phyloP scores from a whole-genome alignment of 2,329 filamentous ascomycete genomes.

The Aspergillus sp. region DNA sequence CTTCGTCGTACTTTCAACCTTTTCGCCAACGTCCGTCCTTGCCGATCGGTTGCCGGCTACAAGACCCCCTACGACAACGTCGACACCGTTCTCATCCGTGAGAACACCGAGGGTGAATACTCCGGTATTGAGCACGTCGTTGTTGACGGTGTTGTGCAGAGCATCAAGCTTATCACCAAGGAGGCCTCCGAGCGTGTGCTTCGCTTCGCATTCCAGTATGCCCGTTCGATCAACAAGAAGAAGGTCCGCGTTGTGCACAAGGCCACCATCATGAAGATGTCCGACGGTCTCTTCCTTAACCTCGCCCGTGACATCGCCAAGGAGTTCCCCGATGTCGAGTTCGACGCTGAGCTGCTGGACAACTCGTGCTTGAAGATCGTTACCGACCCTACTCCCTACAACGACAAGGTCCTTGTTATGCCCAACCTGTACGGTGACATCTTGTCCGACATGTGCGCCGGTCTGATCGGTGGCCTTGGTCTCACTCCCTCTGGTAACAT shows the following conservation, averaged over 20 bases:
- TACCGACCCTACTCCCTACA: slow-evolving; percentile 92
- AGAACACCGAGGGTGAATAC: slow-evolving; percentile 99
- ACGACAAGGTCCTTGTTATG: slow-evolving; percentile 97
- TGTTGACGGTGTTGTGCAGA: slow-evolving; percentile 95
- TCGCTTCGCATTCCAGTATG: slow-evolving; percentile 97
- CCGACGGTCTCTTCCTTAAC: slow-evolving; percentile 93
- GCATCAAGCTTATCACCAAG: slow-evolving; percentile 98
- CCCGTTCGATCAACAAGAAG: slow-evolving; percentile 83
- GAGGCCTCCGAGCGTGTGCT: slow-evolving; percentile 94
- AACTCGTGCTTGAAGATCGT: slow-evolving; percentile 99
- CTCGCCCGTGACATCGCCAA: slow-evolving; percentile 81
- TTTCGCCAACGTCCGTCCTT: slow-evolving; percentile 97
- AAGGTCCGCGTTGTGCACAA: slow-evolving; percentile 99
- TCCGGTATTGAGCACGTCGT: slow-evolving; percentile 98
- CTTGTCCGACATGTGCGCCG: slow-evolving; percentile 98
- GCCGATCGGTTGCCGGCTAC: slow-evolving; percentile 93
- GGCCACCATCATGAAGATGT: slow-evolving; percentile 99
- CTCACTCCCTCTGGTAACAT: slow-evolving; percentile 98
- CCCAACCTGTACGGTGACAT: slow-evolving; percentile 99
- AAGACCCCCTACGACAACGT: slow-evolving; percentile 98
- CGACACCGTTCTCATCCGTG: slow-evolving; percentile 94
- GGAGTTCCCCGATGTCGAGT: slow-evolving; percentile 93
- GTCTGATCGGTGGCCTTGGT: slow-evolving; percentile 94
- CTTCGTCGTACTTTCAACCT: slow-evolving; percentile 99
- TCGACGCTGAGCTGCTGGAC: slow-evolving; percentile 96